Conservation (phyloP, 2,329 filamentous ascomycete species). For the Pyricularia sp. region DNA sequence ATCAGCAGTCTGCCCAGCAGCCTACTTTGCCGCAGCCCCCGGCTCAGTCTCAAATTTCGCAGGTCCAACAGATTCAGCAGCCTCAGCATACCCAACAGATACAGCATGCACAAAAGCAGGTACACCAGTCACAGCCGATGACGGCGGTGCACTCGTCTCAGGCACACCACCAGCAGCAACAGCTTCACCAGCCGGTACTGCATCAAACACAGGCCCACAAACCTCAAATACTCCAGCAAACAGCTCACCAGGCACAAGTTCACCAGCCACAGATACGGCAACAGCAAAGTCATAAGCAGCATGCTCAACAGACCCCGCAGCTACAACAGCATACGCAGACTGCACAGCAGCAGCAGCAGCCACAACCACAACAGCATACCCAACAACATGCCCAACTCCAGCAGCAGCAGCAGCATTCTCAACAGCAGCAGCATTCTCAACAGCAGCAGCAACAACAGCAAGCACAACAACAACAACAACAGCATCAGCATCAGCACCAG, state of each 20-base stretch:
- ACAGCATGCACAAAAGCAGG: constrained; percentile 15
- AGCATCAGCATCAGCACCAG: constrained; percentile 21
- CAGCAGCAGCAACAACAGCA: neutral
- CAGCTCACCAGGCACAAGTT: constrained; percentile 2
- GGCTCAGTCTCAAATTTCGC: constrained; percentile 10
- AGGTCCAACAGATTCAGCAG: constrained; percentile 12
- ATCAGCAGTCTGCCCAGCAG: constrained; percentile 9
- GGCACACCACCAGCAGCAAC: constrained; percentile 1
- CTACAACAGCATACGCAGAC: constrained; percentile 5
- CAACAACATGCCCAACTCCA: constrained; percentile 14
- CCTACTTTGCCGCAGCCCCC: constrained; percentile 12
- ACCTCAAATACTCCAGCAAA: constrained; percentile 1
- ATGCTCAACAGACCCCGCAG: constrained; percentile 14
- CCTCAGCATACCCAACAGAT: constrained; percentile 21
- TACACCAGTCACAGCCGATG: constrained; percentile 9
- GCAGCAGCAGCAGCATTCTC: constrained; percentile 17
- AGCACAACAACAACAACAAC: constrained; percentile 6
- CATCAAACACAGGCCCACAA: constrained; percentile 4
- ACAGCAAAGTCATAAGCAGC: neutral
- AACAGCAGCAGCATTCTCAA: constrained; percentile 9
- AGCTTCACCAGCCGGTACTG: neutral
- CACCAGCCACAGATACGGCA: constrained; percentile 2
- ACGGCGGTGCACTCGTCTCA: constrained; percentile 2
- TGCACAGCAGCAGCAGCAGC: constrained; percentile 18
- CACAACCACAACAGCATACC: constrained; percentile 16